Percentiles rank a stretch among this genome's conserved stretches.
Conservation (phyloP, 2,329 filamentous ascomycete genomes). For the Coleophoma cylindrospora region DNA sequence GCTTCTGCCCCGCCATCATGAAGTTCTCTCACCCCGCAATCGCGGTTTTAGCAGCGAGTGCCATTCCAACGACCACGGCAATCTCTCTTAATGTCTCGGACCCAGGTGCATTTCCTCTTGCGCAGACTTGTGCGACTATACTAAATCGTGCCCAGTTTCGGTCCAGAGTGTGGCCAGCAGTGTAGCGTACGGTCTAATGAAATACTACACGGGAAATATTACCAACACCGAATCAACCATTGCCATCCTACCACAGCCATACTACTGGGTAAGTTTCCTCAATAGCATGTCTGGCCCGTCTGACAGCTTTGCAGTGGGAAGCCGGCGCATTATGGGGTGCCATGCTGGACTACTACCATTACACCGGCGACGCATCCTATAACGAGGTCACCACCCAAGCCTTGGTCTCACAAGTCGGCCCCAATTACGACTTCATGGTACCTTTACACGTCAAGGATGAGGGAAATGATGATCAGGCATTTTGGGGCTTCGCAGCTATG, state of each 20-base stretch:
- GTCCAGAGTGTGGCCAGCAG: slow-evolving; percentile 56
- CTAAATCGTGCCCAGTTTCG: slow-evolving; percentile 39
- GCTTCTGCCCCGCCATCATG: too few species aligned
- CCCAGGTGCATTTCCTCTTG: neutral
- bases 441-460: slow-evolving; percentile 51
- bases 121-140: too few species aligned
- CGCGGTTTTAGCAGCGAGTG: neutral
- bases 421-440: slow-evolving; percentile 55
- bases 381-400: slow-evolving; percentile 54
- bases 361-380: slow-evolving; percentile 58
- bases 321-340: slow-evolving; percentile 60
- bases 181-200: slow-evolving; percentile 56
- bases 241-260: slow-evolving; percentile 59
- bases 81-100: neutral
- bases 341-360: slow-evolving; percentile 66
- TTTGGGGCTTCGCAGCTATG: slow-evolving; percentile 66
- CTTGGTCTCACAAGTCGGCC: slow-evolving; percentile 55
- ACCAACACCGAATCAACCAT: slow-evolving; percentile 49
- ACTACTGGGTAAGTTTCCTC: slow-evolving; percentile 47
- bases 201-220: slow-evolving; percentile 59
- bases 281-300: too few species aligned
- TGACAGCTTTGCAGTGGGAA: slow-evolving; percentile 35
- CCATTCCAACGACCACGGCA: neutral
- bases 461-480: slow-evolving; percentile 72
- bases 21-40: too few species aligned